A percentile compares a stretch with the other conserved stretches of the same genome.
phyloP scores from a whole-genome alignment of 83 land plant genomes.

The Thuja plicata region DNA sequence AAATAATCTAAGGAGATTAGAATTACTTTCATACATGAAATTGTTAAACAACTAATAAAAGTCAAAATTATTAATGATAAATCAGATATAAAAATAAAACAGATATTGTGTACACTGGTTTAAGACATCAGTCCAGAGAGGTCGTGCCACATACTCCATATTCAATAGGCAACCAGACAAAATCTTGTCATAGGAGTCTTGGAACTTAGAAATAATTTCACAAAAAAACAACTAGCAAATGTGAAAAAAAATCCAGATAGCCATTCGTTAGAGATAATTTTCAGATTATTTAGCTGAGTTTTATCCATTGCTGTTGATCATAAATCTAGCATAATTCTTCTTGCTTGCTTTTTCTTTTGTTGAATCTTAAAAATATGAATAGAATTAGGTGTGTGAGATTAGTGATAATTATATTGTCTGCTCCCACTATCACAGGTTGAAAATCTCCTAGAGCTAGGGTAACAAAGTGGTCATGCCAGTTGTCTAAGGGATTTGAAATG shows the following conservation, averaged over 20 bases:
- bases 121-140: background rate
- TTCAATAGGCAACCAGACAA: background rate
- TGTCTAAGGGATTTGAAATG: background rate
- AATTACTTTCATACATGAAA: background rate
- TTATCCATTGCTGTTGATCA: too few relatives aligned
- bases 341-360: too few relatives aligned
- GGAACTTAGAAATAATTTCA: background rate
- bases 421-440: background rate
- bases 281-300: too few relatives aligned
- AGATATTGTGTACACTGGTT: background rate
- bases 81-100: background rate
- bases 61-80: background rate
- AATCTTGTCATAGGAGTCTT: background rate
- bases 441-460: background rate
- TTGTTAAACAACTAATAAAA: background rate
- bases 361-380: too few relatives aligned
- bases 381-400: too few relatives aligned
- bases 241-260: background rate
- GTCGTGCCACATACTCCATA: background rate
- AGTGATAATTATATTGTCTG: background rate
- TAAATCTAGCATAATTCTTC: too few relatives aligned
- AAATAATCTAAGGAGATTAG: background rate
- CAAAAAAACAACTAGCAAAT: background rate
- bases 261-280: too few relatives aligned
- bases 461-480: background rate